These are phyloP conservation scores for Lactarius sp. DNA, from an alignment of 768 basidiomycete species.

Conservation along the genomic window DNA sequence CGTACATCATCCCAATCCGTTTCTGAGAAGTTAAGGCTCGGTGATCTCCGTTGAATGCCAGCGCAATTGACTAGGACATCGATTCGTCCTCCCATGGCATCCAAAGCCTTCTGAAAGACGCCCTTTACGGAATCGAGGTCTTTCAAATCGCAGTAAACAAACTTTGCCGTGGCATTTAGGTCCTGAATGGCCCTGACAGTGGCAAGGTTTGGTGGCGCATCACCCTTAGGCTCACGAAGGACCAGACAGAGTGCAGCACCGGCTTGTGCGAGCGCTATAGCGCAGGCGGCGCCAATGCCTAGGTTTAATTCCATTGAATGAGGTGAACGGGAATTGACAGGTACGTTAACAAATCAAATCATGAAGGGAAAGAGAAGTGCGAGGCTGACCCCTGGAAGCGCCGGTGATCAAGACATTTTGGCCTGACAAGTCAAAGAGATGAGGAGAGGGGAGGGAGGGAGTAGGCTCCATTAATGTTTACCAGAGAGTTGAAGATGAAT, in stretches of 20 bases:
- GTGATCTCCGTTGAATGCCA: conserved; percentile 54
- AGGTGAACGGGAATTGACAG: conserved; percentile 11
- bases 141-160: conserved; percentile 54
- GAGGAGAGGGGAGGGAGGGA: conserved; percentile 43
- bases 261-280: conserved; percentile 50
- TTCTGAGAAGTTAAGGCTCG: conserved; percentile 61
- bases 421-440: conserved; percentile 63
- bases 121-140: conserved; percentile 45
- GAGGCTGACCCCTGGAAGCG: conserved; percentile 60
- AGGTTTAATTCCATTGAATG: background rate
- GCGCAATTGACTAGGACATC: conserved; percentile 69
- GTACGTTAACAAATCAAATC: conserved; percentile 5
- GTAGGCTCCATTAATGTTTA: conserved; percentile 45
- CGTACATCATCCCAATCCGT: conserved; percentile 68
- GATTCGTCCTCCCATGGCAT: conserved; percentile 46
- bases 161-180: conserved; percentile 35
- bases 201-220: conserved; percentile 33
- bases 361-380: background rate
- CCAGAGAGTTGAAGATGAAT: background rate
- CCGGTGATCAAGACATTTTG: conserved; percentile 77
- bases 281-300: conserved; percentile 55
- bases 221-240: conserved; percentile 40
- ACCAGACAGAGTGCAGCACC: conserved; percentile 48
- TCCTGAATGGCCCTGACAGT: conserved; percentile 38
- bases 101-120: conserved; percentile 47